Percentiles rank a stretch among this genome's conserved stretches.
Conservation (phyloP, 2,329 filamentous ascomycete genomes). For the Aspergillus pseudoviridinutans region DNA sequence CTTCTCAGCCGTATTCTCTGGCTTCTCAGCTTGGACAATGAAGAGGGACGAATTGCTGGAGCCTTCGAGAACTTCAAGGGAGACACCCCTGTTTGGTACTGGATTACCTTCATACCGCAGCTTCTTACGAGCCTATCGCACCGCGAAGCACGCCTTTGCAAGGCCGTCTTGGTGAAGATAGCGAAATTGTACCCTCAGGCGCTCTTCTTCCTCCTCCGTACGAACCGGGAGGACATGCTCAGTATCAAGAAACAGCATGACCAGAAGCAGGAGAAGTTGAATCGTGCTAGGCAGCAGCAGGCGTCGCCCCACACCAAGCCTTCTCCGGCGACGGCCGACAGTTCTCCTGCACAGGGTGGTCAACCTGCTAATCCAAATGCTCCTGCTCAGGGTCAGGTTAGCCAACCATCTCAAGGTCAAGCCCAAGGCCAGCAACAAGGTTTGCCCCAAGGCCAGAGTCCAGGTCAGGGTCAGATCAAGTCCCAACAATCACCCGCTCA, state of each 20-base stretch:
- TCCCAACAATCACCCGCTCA: constrained; percentile 7
- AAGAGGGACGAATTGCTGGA: constrained; percentile 73
- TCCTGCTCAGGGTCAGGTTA: constrained; percentile 24
- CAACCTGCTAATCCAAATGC: constrained; percentile 44
- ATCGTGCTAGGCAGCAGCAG: constrained; percentile 61
- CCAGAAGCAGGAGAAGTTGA: constrained; percentile 55
- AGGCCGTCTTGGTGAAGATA: constrained; percentile 84
- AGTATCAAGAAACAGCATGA: constrained; percentile 85
- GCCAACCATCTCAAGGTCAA: constrained; percentile 22
- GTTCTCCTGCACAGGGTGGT: constrained; percentile 42
- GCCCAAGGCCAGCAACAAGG: constrained; percentile 12
- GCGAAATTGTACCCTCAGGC: constrained; percentile 95
- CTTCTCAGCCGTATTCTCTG: constrained; percentile 89
- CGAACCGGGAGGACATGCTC: constrained; percentile 89
- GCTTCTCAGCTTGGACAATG: constrained; percentile 89
- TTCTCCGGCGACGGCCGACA: constrained; percentile 43
- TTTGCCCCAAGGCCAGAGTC: constrained; percentile 13
- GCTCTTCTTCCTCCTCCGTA: constrained; percentile 91
- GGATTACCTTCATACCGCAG: constrained; percentile 98
- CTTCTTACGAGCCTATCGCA: constrained; percentile 86
- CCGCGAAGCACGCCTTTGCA: constrained; percentile 83
- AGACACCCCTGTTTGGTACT: constrained; percentile 97
- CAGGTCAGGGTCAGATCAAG: constrained; percentile 10
- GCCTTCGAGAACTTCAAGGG: constrained; percentile 97
- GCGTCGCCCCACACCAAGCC: constrained; percentile 35